Evolutionary conservation across 306 rosid species (phyloP), one percentile per base, ranked within the genome.

Genomic region (Cajanus cajan): DNA sequence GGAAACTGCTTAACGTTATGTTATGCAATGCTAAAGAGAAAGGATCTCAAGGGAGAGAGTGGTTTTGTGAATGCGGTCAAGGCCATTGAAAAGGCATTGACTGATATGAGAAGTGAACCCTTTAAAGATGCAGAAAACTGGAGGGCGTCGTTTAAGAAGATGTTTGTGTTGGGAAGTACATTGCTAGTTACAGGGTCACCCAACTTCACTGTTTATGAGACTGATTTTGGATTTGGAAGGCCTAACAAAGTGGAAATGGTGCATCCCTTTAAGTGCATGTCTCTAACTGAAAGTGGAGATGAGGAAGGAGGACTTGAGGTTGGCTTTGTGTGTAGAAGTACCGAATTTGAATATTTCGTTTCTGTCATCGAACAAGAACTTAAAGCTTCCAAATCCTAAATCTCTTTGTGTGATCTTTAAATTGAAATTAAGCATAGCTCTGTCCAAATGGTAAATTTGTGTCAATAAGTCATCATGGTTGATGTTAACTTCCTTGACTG

Each of bases 151-250:
- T 63, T 71, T 72, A 64, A 0, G 1, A 77, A 77, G 22, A 77
- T 71, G 86, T 71, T 31, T 72, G 68, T 71, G 21, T 11, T 52
- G 10, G 86, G 82, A 63, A 82, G 76, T 24, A 18, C 25, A 2
- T 45, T 71, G 62, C 41, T 77, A 0, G 86, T 77, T 3, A 77
- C 48, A 0, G 86, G 86, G 22, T 85, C 88, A 4, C 83, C 80
- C 2, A 85, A 66, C 51, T 78, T 82, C n/a, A n/a, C n/a, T n/a
- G n/a, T 78, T 64, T 85, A 85, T 68, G 86, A 82, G 28, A 78
- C 83, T 67, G 76, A 82, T 15, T 85, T 82, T 85, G 88, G 88
- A 18, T 85, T 85, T 43, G 88, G 88, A 68, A 81, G 64, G 18
- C 85, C 88, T 1, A 15, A 5, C 5, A 81, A 85, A 79, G 88